Percentiles rank a stretch among this genome's conserved stretches.
Conservation (phyloP, 164 flowering plant genomes). For the Magnolia kwangsiensis region DNA sequence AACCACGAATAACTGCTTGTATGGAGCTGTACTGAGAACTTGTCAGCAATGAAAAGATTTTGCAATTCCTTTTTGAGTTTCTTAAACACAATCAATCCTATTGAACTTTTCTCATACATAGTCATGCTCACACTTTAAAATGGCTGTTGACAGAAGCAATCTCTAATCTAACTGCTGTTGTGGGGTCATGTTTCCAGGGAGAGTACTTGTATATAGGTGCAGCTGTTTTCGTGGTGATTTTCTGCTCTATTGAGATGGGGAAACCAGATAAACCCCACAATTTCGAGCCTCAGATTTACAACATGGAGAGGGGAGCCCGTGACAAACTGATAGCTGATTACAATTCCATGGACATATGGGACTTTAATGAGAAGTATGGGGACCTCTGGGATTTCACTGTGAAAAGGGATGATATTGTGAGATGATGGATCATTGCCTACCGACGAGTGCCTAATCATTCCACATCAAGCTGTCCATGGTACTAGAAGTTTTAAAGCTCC, state of each 20-base stretch:
- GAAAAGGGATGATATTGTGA: conserved; percentile 26
- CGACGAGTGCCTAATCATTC: no score
- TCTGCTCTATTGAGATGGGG: conserved; percentile 82
- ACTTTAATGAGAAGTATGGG: conserved; percentile 91
- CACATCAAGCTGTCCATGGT: no score
- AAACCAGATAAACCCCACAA: conserved; percentile 89
- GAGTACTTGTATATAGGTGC: conserved; percentile 89
- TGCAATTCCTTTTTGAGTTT: no score
- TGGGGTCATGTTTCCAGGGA: conserved; percentile 38
- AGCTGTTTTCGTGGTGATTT: conserved; percentile 64
- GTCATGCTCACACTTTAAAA: background rate
- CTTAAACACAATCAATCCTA: no score
- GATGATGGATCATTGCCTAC: background rate
- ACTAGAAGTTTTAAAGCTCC: no score
- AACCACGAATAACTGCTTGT: no score
- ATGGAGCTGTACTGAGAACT: no score
- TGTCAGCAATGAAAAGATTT: no score
- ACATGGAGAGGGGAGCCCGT: conserved; percentile 91
- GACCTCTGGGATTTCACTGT: conserved; percentile 95
- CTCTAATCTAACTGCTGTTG: background rate
- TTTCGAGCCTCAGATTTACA: conserved; percentile 92
- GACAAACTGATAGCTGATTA: conserved; percentile 85
- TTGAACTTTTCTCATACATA: background rate
- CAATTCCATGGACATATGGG: conserved; percentile 91
- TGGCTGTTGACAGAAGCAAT: background rate